Evolutionary conservation across 306 rosid species (phyloP).

Genomic region (Hippophae gyantsensis): DNA sequence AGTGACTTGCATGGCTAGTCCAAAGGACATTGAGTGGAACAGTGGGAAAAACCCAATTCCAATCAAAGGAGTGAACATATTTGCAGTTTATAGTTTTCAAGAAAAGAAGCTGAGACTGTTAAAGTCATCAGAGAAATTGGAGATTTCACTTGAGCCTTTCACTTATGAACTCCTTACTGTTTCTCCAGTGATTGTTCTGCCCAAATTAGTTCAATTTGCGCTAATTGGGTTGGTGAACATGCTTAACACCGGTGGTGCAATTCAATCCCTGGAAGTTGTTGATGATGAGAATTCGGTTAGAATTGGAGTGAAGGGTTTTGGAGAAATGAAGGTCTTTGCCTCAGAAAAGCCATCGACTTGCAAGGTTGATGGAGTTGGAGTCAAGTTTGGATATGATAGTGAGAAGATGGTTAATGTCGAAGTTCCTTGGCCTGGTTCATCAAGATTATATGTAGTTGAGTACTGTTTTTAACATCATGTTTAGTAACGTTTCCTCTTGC

Average conservation of each 20-base stretch:
- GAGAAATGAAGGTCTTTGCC: conserved; percentile 49
- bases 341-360: conserved; percentile 44
- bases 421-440: conserved; percentile 41
- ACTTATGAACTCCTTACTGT: conserved; percentile 43
- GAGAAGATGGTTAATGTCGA: conserved; percentile 29
- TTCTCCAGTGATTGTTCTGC: conserved; percentile 31
- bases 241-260: conserved; percentile 62
- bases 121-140: conserved; percentile 28
- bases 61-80: conserved; percentile 25
- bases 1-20: conserved; percentile 37
- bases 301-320: conserved; percentile 41
- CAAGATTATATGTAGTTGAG: conserved; percentile 31
- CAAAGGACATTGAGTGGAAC: conserved; percentile 56
- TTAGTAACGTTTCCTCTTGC: too few species aligned
- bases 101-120: conserved; percentile 43
- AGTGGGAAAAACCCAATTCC: conserved; percentile 34
- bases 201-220: conserved; percentile 37
- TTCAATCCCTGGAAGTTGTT: conserved; percentile 35
- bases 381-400: conserved; percentile 36
- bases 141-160: conserved; percentile 52
- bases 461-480: conserved; percentile 8
- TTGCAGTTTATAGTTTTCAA: conserved; percentile 43
- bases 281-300: conserved; percentile 23
- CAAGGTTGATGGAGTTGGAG: conserved; percentile 36
- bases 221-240: conserved; percentile 62